Evolutionary conservation across 2,329 filamentous ascomycete genomes (phyloP).

Genomic region (Pseudogymnoascus sp.): DNA sequence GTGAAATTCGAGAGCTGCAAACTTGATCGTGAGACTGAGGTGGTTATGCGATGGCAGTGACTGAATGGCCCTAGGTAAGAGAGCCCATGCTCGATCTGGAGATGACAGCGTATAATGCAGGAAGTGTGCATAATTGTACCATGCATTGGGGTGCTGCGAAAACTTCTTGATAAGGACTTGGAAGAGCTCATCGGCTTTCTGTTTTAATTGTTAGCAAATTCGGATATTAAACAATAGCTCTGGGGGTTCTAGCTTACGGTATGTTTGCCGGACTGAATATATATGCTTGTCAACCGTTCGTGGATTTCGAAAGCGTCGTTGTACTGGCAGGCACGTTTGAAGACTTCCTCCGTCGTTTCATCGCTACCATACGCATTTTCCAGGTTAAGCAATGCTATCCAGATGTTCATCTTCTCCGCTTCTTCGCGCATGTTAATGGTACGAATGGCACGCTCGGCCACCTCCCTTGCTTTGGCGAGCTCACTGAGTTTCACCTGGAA

Average conservation of each 20-base stretch:
- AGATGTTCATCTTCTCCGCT: conserved; percentile 87
- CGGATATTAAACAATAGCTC: neutral
- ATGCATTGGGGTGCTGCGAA: conserved; percentile 68
- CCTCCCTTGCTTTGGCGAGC: conserved; percentile 75
- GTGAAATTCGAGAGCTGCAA: conserved; percentile 86
- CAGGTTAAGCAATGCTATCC: conserved; percentile 89
- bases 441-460: conserved; percentile 81
- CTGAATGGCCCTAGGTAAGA: conserved; percentile 78
- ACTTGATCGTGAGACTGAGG: conserved; percentile 71
- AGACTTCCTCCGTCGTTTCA: conserved; percentile 73
- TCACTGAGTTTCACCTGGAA: conserved; percentile 92
- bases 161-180: conserved; percentile 82
- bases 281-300: conserved; percentile 84
- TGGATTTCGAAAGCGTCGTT: conserved; percentile 88
- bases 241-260: conserved; percentile 48
- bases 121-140: conserved; percentile 93
- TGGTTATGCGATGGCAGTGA: conserved; percentile 60
- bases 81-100: conserved; percentile 64
- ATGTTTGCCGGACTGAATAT: conserved; percentile 82
- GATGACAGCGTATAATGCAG: conserved; percentile 65
- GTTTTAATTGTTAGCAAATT: conserved; percentile 22
- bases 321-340: conserved; percentile 87
- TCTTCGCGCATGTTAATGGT: conserved; percentile 89
- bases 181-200: conserved; percentile 87
- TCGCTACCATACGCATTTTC: conserved; percentile 85